Conservation (phyloP, 331 rosid genomes). For the Arachis monticola region DNA sequence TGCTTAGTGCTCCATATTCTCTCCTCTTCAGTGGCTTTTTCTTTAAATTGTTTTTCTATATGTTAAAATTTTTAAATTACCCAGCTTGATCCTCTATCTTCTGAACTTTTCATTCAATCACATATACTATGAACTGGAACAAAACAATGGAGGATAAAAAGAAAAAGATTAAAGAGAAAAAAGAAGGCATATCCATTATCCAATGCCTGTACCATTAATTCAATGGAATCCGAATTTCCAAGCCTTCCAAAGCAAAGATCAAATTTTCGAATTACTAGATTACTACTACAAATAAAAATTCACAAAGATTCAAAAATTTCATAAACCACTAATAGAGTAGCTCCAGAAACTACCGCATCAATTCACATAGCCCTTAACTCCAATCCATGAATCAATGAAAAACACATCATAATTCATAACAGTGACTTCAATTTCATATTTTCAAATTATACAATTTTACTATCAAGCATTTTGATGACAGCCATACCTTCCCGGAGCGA, state of each 20-base stretch:
- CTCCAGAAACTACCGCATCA: background rate
- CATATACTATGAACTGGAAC: background rate
- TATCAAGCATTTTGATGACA: conserved; percentile 22
- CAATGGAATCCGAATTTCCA: background rate
- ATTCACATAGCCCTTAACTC: conserved; percentile 14
- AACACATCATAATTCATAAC: background rate
- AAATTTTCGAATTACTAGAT: conserved; percentile 7
- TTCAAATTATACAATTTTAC: background rate
- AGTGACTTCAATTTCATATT: background rate
- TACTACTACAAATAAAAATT: background rate
- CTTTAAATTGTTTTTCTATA: background rate
- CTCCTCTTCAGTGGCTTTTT: background rate
- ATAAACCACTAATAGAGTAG: conserved; percentile 1
- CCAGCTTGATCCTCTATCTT: conserved; percentile 23
- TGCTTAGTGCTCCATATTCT: conserved; percentile 1
- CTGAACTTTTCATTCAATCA: background rate
- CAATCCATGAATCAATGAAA: background rate
- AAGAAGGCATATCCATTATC: background rate
- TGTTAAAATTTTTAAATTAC: background rate
- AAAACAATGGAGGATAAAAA: background rate
- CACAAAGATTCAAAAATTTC: background rate
- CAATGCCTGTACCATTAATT: conserved; percentile 17
- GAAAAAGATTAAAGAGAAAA: background rate
- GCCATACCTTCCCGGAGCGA: conserved; percentile 72
- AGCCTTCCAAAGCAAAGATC: background rate